These are phyloP conservation scores for Podaxis mareebaensis DNA, from an alignment of 768 basidiomycete genomes.

Conservation along the genomic window DNA sequence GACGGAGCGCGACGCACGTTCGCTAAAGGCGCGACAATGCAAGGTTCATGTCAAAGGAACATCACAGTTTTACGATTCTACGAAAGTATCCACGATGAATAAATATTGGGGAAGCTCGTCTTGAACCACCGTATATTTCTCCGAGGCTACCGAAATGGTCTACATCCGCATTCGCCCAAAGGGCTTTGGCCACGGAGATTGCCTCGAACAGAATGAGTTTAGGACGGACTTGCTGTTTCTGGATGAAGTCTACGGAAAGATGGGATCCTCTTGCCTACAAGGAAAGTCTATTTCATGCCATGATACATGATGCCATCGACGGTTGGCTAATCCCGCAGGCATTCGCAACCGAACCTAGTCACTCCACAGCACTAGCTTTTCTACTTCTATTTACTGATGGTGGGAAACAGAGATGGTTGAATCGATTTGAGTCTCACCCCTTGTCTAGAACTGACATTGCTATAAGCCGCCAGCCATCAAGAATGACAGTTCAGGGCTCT, in stretches of 20 bases:
- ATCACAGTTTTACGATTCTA: not conserved
- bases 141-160: not conserved
- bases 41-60: too few relatives aligned
- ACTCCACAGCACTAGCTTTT: not conserved
- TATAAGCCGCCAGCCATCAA: not conserved
- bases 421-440: not conserved
- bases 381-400: not conserved
- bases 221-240: slow-evolving; percentile 1
- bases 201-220: not conserved
- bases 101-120: not conserved
- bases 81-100: not conserved
- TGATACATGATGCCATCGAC: not conserved
- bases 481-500: not conserved
- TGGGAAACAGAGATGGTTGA: not conserved
- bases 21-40: not conserved
- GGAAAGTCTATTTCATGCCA: not conserved
- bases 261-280: not conserved
- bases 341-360: not conserved
- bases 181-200: slow-evolving; percentile 10
- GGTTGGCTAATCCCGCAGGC: not conserved
- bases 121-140: slow-evolving; percentile 1
- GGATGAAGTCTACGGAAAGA: not conserved
- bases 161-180: not conserved
- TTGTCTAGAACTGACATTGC: not conserved
- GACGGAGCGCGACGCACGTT: not conserved